Evolutionary conservation across 257 asterid genomes (phyloP).

Genomic region (Rubia yunnanensis): DNA sequence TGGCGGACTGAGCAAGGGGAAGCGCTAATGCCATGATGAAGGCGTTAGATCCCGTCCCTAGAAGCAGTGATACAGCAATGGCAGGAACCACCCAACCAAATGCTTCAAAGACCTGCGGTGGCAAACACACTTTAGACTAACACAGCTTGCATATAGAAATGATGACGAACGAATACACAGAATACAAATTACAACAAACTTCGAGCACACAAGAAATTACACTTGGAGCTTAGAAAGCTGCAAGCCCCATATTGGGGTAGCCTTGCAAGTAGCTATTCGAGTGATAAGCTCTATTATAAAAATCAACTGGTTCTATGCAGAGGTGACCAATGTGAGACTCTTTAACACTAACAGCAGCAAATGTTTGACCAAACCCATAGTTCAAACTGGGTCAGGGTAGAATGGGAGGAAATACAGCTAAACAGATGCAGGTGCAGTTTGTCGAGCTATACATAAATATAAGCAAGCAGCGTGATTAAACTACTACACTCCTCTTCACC

Average conservation of each 20-base stretch:
- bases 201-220: not conserved
- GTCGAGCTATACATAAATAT: not conserved
- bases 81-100: conserved; percentile 94
- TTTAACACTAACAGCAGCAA: too few species aligned
- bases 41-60: conserved; percentile 51
- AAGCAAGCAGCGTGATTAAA: not conserved
- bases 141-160: not conserved
- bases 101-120: conserved; percentile 47
- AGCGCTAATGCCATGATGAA: conserved; percentile 65
- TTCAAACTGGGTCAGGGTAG: not conserved
- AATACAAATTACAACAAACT: too few species aligned
- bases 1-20: conserved; percentile 72
- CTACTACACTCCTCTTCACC: not conserved
- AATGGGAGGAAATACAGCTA: not conserved
- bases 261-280: not conserved
- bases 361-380: not conserved
- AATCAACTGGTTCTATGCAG: too few species aligned
- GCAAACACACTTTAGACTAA: not conserved
- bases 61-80: conserved; percentile 36
- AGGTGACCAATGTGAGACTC: too few species aligned
- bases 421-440: not conserved
- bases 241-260: not conserved
- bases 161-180: not conserved
- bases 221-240: not conserved
- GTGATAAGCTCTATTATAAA: too few species aligned